Evolutionary conservation across 306 rosid species (phyloP), one percentile per base, ranked within the genome.

Genomic region (Trichosanthes cucumerina): DNA sequence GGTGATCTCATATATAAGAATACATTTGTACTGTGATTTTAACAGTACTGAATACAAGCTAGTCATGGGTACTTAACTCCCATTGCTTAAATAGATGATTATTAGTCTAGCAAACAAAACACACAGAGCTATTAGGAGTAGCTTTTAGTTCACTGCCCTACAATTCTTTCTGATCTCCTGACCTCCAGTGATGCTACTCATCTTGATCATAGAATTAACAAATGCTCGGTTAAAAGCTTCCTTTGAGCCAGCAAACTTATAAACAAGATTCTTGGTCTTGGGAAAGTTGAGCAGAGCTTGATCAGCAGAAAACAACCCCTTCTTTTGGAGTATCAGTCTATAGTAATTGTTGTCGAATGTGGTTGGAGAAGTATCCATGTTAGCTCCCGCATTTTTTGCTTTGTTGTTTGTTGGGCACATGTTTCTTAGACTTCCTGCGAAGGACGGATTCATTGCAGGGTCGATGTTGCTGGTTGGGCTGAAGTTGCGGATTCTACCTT

Each of bases 121-220:
- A 54, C 79, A 38, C 18, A 76, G 23, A 76, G 2, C 21, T 24
- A 24, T 11, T n/a, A 18, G 79, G 63, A 62, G 66, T 56, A 77
- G 28, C 62, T 76, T 34, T 79, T 74, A 85, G 54, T 85, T 88
- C 79, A 82, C 86, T 14, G 84, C 84, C 49, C 85, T 82, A 64
- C 89, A 88, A 62, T 88, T 81, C 68, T 88, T 93, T 77, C 91
- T 88, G 79, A 88, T 80, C 82, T 86, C 89, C 68, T 84, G 89
- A 16, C 89, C 89, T 52, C 89, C 89, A 18, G 79, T 86, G 60
- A 84, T 80, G 81, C 82, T 86, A 47, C 89, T 79, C 86, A 86
- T 84, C 72, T 86, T 86, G 60, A 82, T 75, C 83, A 86, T 82
- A 46, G 89, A 86, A 24, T 78, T 66, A 41, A 66, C 81, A 31